Evolutionary conservation across 129 eudicot species (phyloP).

Genomic region (Centrapalus pauciflorus): DNA sequence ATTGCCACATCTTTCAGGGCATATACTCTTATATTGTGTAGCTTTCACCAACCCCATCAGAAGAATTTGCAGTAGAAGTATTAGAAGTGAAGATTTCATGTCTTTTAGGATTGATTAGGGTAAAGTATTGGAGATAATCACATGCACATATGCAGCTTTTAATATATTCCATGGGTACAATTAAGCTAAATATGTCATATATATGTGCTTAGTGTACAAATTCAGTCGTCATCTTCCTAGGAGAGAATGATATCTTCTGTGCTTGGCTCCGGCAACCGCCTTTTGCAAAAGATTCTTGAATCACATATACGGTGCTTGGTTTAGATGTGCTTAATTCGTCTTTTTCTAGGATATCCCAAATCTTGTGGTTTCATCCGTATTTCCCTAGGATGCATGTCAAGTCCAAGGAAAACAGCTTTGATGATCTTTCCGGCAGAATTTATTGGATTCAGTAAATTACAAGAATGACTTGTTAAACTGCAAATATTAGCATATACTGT

Average conservation of each 20-base stretch:
- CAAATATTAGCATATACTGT: neutral
- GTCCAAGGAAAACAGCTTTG: neutral
- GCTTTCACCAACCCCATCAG: neutral
- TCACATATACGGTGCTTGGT: no score
- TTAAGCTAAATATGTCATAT: no score
- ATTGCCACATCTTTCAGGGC: constrained; percentile 20
- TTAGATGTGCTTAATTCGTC: no score
- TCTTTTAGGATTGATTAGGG: neutral
- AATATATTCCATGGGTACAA: neutral
- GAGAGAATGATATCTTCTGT: neutral
- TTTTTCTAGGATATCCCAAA: neutral
- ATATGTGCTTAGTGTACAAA: neutral
- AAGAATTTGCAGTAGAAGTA: neutral
- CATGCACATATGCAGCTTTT: neutral
- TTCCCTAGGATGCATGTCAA: neutral
- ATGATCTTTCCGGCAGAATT: neutral
- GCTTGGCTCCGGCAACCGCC: neutral
- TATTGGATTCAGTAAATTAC: neutral
- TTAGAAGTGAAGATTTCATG: constrained; percentile 1
- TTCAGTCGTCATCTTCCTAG: constrained; percentile 7
- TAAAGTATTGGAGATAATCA: neutral
- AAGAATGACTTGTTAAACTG: neutral
- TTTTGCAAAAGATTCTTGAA: neutral
- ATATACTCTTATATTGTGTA: neutral
- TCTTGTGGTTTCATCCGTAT: neutral